phyloP scores from a whole-genome alignment of 306 rosid species.

The Vicia faba region DNA sequence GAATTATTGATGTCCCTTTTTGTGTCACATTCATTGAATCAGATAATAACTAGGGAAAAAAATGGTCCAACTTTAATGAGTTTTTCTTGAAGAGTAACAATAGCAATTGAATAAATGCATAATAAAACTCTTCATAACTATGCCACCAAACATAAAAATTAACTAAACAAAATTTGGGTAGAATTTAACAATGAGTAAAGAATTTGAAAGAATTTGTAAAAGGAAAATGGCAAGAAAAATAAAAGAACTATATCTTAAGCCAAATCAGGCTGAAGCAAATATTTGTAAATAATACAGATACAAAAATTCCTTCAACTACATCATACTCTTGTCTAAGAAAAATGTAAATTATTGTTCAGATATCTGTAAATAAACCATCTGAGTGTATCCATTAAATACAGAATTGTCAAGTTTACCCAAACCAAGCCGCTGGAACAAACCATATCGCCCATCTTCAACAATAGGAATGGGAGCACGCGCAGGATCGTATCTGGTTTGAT shows the following conservation, averaged over 20 bases:
- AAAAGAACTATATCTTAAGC: constrained; percentile 43
- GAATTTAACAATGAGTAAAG: constrained; percentile 15
- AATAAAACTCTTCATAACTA: not conserved
- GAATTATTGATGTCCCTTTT: not conserved
- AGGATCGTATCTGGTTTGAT: constrained; percentile 95
- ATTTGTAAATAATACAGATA: constrained; percentile 36
- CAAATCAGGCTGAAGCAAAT: constrained; percentile 41
- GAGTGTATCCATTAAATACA: constrained; percentile 98
- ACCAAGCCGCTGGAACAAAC: constrained; percentile 84
- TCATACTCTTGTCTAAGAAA: constrained; percentile 39
- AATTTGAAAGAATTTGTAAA: constrained; percentile 15
- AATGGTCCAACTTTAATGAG: no score
- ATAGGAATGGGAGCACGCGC: constrained; percentile 83
- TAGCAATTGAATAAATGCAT: no score
- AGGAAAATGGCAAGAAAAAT: constrained; percentile 10
- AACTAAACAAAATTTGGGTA: constrained; percentile 10
- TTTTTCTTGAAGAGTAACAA: no score
- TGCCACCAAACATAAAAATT: not conserved
- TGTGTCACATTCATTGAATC: no score
- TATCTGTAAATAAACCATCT: constrained; percentile 94
- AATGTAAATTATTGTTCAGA: constrained; percentile 55
- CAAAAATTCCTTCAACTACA: constrained; percentile 40
- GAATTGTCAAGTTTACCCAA: constrained; percentile 64
- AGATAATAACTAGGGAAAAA: no score
- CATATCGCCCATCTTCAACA: constrained; percentile 88